These are phyloP conservation scores for Scytalidium lignicola DNA, from an alignment of 2,329 filamentous ascomycete genomes.

Conservation along the genomic window DNA sequence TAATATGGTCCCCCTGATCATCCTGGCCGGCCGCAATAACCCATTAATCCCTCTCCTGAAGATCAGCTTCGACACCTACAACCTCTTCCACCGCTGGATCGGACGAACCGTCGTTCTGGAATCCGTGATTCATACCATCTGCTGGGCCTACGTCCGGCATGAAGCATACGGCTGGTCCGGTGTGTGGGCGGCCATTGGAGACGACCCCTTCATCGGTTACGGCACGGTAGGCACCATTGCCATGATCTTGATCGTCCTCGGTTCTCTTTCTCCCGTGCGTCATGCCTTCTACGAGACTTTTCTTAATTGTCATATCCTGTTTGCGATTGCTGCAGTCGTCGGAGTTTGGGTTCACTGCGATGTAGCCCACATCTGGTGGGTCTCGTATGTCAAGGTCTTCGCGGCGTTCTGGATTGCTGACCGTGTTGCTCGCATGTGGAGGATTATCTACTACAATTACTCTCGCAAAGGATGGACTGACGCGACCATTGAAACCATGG, in stretches of 20 bases:
- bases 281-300: constrained; percentile 98
- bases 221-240: constrained; percentile 57
- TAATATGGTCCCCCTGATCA: constrained; percentile 87
- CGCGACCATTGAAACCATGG: constrained; percentile 62
- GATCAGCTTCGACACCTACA: constrained; percentile 95
- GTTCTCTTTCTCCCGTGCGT: constrained; percentile 72
- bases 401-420: constrained; percentile 75
- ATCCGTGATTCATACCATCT: constrained; percentile 62
- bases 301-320: constrained; percentile 75
- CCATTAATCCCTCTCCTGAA: constrained; percentile 75
- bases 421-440: constrained; percentile 56
- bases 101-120: constrained; percentile 69
- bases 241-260: constrained; percentile 61
- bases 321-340: constrained; percentile 63
- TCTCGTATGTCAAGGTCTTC: constrained; percentile 70
- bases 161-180: constrained; percentile 58
- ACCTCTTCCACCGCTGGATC: constrained; percentile 80
- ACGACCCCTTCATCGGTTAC: constrained; percentile 58
- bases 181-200: constrained; percentile 47
- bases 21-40: constrained; percentile 91
- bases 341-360: constrained; percentile 76
- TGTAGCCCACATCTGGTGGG: constrained; percentile 58
- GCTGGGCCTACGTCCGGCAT: constrained; percentile 70
- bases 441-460: constrained; percentile 62
- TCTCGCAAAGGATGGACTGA: constrained; percentile 48